phyloP scores from a whole-genome alignment of 2,329 filamentous ascomycete genomes.

The Colletotrichum sp. region DNA sequence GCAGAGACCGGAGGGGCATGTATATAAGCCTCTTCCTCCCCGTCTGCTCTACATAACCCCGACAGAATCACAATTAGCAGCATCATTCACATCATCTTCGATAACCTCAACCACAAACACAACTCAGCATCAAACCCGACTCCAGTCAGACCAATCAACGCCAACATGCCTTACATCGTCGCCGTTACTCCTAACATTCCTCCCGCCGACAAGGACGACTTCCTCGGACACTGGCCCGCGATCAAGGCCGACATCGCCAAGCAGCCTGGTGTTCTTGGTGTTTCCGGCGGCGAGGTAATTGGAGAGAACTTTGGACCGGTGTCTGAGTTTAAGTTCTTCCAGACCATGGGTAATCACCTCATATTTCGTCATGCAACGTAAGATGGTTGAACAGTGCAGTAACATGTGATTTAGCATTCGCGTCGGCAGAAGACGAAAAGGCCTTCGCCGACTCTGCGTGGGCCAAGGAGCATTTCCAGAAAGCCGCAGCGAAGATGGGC shows the following conservation, averaged over 20 bases:
- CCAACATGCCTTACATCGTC: slow-evolving; percentile 12
- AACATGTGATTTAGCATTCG: neutral
- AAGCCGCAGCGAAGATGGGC: neutral
- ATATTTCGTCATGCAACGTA: neutral
- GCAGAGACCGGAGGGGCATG: neutral
- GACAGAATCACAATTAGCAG: rapidly evolving
- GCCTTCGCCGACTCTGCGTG: slow-evolving; percentile 5
- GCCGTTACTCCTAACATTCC: neutral
- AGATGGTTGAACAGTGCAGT: neutral
- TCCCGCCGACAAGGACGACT: slow-evolving; percentile 14
- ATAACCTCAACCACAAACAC: neutral
- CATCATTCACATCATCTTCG: neutral
- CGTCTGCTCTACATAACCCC: rapidly evolving
- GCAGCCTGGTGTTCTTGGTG: slow-evolving; percentile 5
- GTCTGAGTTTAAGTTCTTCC: slow-evolving; percentile 12
- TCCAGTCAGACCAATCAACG: neutral
- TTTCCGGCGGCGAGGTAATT: neutral
- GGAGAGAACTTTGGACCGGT: neutral
- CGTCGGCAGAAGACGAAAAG: neutral
- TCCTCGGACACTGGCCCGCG: slow-evolving; percentile 1
- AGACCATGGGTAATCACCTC: neutral
- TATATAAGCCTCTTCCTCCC: neutral
- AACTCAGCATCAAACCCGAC: neutral
- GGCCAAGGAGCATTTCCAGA: neutral
- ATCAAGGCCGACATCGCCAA: neutral